Conservation (phyloP, 1,139 yeast genomes). For the Yamadazyma songkhlaensis region DNA sequence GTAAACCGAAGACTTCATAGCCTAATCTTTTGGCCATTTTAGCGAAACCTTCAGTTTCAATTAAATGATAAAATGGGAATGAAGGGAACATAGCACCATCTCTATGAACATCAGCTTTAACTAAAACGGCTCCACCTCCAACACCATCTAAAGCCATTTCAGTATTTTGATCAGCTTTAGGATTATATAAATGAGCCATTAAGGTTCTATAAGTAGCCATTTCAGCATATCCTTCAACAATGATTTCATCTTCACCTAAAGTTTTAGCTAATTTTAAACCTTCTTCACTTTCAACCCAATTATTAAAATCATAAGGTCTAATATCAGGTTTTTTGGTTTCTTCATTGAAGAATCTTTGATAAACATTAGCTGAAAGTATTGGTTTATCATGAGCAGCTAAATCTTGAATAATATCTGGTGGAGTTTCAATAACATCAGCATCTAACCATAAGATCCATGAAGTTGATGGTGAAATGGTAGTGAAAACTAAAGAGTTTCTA, state of each 20-base stretch:
- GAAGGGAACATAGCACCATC: constrained; percentile 99
- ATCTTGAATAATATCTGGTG: constrained; percentile 78
- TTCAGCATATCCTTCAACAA: constrained; percentile 90
- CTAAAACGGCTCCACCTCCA: constrained; percentile 94
- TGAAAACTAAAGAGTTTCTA: constrained; percentile 83
- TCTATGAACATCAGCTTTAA: constrained; percentile 95
- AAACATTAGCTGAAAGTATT: constrained; percentile 87
- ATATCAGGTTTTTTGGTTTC: constrained; percentile 56
- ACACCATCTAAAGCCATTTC: constrained; percentile 92
- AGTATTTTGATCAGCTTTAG: constrained; percentile 54
- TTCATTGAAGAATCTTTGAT: constrained; percentile 69
- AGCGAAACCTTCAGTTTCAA: constrained; percentile 98
- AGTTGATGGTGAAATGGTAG: constrained; percentile 86
- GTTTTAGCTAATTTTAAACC: constrained; percentile 71
- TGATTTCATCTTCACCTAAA: constrained; percentile 82
- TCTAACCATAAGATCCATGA: constrained; percentile 97
- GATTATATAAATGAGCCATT: constrained; percentile 85
- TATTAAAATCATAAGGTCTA: constrained; percentile 92
- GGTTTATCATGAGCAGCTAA: constrained; percentile 84
- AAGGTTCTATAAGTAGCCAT: constrained; percentile 93
- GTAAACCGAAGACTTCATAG: constrained; percentile 87
- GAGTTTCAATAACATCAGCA: constrained; percentile 89
- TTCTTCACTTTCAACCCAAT: constrained; percentile 92
- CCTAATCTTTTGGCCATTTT: constrained; percentile 96
- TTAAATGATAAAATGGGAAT: constrained; percentile 93